phyloP scores from a whole-genome alignment of 495 filamentous ascomycete genomes.

The Xylaria cubensis region DNA sequence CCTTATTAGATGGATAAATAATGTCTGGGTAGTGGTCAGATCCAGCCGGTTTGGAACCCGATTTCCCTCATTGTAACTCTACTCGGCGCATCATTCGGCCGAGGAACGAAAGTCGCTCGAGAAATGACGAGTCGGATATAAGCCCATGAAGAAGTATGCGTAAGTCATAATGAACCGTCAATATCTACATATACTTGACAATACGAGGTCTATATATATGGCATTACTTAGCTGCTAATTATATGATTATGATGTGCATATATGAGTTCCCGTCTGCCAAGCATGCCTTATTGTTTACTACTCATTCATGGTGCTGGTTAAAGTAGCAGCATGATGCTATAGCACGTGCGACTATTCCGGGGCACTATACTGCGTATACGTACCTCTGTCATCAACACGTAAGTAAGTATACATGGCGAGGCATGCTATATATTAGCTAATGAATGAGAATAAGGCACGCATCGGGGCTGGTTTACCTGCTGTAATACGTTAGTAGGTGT shows the following conservation, averaged over 20 bases:
- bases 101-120: neutral
- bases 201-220: neutral
- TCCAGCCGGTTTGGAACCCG: neutral
- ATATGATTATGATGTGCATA: conserved; percentile 4
- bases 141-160: neutral
- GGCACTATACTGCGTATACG: neutral
- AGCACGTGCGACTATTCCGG: conserved; percentile 1
- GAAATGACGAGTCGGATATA: neutral
- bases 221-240: conserved; percentile 2
- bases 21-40: neutral
- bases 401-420: neutral
- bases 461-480: neutral
- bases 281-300: neutral
- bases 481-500: neutral
- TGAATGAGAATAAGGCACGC: neutral
- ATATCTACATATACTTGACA: neutral
- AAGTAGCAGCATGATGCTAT: neutral
- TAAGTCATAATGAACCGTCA: neutral
- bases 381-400: neutral
- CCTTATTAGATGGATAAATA: conserved; percentile 12
- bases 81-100: conserved; percentile 15
- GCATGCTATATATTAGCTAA: conserved; percentile 17
- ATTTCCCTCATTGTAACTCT: neutral
- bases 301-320: neutral
- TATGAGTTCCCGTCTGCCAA: conserved; percentile 6